Evolutionary conservation across 73 alveolate species (phyloP).

Genomic region (Tetrahymena malaccensis): DNA sequence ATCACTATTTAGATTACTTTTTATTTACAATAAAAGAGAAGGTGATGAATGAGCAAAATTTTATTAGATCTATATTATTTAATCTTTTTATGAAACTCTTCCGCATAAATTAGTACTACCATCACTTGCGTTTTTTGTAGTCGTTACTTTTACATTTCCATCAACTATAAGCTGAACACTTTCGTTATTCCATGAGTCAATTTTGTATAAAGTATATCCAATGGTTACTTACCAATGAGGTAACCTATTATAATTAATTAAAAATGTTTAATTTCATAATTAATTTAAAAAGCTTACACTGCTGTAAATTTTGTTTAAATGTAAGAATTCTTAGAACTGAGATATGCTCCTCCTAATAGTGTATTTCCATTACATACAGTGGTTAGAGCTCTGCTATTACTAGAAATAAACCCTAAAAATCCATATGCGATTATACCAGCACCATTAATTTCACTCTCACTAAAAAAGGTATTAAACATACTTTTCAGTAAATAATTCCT

Average conservation of each 20-base stretch:
- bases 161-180: neutral
- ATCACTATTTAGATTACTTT: neutral
- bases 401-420: neutral
- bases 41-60: neutral
- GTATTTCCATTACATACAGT: neutral
- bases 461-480: neutral
- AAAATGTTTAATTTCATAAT: no score
- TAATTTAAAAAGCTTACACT: neutral
- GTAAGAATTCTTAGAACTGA: neutral
- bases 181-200: neutral
- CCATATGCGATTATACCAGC: neutral
- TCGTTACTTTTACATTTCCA: neutral
- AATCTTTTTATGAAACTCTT: neutral
- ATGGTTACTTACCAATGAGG: neutral
- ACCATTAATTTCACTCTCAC: neutral
- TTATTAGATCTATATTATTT: neutral
- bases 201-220: neutral
- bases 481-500: neutral
- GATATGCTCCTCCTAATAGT: neutral
- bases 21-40: neutral
- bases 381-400: neutral
- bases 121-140: neutral
- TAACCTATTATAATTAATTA: no score
- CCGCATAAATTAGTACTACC: neutral
- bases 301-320: neutral